These are phyloP conservation scores for Geranomyces variabilis DNA, from an alignment of 192 early-diverging fungal genomes.

Conservation along the genomic window DNA sequence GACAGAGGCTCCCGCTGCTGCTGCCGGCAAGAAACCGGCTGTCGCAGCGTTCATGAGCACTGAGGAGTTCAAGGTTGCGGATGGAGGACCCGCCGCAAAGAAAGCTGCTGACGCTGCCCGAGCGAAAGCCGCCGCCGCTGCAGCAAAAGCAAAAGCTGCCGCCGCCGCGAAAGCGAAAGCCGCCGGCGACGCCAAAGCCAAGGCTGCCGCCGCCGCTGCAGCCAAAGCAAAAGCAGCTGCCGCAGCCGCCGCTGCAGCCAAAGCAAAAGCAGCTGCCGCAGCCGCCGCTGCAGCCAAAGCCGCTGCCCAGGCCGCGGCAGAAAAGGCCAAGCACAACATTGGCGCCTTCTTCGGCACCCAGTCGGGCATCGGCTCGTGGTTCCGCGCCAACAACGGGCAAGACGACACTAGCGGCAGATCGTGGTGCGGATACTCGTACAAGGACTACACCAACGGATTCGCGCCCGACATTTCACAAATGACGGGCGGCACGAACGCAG, in stretches of 20 bases:
- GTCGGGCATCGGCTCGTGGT: constrained; percentile 33
- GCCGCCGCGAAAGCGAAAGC: too few species aligned
- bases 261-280: not conserved
- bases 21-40: too few species aligned
- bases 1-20: not conserved
- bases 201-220: constrained; percentile 7
- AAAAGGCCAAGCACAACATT: not conserved
- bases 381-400: constrained; percentile 7
- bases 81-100: too few species aligned
- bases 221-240: not conserved
- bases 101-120: not conserved
- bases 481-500: constrained; percentile 11
- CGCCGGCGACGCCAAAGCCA: not conserved
- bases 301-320: not conserved
- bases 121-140: constrained; percentile 11
- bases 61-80: too few species aligned
- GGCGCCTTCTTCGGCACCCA: not conserved
- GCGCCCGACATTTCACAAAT: constrained; percentile 27
- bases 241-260: not conserved
- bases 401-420: constrained; percentile 30
- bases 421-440: constrained; percentile 36
- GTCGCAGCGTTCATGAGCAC: too few species aligned
- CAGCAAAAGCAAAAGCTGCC: not conserved
- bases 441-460: constrained; percentile 29
- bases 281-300: not conserved